Evolutionary conservation across 352 stramenopile species (phyloP).

Genomic region (Phytophthora colocasiae): DNA sequence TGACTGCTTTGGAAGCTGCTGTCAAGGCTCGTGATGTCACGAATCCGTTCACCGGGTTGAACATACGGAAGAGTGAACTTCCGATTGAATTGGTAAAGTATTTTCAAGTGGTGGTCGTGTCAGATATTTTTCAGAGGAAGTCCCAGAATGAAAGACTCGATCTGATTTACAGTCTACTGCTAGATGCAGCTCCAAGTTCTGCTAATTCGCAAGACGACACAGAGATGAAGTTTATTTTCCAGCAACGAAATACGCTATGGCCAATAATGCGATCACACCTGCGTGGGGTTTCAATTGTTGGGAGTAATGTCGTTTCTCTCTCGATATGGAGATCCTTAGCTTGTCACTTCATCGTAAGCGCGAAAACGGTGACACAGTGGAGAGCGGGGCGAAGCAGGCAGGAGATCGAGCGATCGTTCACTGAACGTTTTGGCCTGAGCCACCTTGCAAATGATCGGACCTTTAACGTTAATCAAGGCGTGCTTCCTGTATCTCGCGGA

Average conservation of each 20-base stretch:
- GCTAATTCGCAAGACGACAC: conserved; percentile 11
- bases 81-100: conserved; percentile 36
- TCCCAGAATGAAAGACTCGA: conserved; percentile 55
- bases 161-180: conserved; percentile 50
- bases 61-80: conserved; percentile 37
- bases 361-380: conserved; percentile 62
- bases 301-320: conserved; percentile 42
- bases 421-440: conserved; percentile 60
- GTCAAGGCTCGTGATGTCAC: conserved; percentile 42
- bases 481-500: conserved; percentile 46
- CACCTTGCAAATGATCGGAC: conserved; percentile 62
- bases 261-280: conserved; percentile 23
- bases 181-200: conserved; percentile 9
- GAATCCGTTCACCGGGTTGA: conserved; percentile 50
- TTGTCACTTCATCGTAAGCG: conserved; percentile 50
- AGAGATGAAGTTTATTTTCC: conserved; percentile 1
- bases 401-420: conserved; percentile 41
- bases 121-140: conserved; percentile 54
- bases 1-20: conserved; percentile 46
- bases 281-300: conserved; percentile 47
- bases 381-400: conserved; percentile 21
- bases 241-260: conserved; percentile 12
- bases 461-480: conserved; percentile 41
- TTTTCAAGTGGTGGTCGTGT: conserved; percentile 63
- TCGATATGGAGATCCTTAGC: conserved; percentile 51